Conservation (phyloP, 805 yeast species). For the Teunomyces tritomae region DNA sequence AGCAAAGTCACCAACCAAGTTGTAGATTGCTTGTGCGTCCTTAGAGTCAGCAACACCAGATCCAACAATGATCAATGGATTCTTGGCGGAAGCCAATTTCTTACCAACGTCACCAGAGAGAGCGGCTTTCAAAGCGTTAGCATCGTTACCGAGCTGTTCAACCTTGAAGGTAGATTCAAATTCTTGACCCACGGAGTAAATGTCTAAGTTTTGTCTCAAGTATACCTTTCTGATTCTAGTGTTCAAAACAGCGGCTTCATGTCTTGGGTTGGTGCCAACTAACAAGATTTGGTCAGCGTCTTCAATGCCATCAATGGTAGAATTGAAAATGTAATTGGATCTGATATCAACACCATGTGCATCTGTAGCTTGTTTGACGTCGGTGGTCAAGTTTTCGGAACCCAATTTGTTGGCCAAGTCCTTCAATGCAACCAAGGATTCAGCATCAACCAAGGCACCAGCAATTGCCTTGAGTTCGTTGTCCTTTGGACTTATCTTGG, state of each 20-base stretch:
- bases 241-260: slow-evolving; percentile 85
- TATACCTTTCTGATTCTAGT: slow-evolving; percentile 80
- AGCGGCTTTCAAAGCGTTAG: slow-evolving; percentile 55
- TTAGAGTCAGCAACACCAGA: slow-evolving; percentile 70
- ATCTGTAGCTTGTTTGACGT: slow-evolving; percentile 53
- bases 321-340: slow-evolving; percentile 76
- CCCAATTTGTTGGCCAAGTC: slow-evolving; percentile 75
- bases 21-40: slow-evolving; percentile 62
- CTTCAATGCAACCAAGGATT: slow-evolving; percentile 76
- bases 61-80: slow-evolving; percentile 78
- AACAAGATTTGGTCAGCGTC: slow-evolving; percentile 78
- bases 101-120: slow-evolving; percentile 67
- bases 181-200: slow-evolving; percentile 70
- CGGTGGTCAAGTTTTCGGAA: slow-evolving; percentile 78
- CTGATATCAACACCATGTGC: slow-evolving; percentile 73
- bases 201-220: slow-evolving; percentile 65
- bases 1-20: slow-evolving; percentile 60
- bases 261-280: slow-evolving; percentile 85
- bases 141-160: slow-evolving; percentile 61
- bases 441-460: slow-evolving; percentile 82
- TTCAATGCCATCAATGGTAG: slow-evolving; percentile 75
- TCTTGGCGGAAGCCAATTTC: slow-evolving; percentile 61
- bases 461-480: slow-evolving; percentile 78
- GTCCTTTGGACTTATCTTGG: slow-evolving; percentile 54
- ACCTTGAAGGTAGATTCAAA: slow-evolving; percentile 75